Evolutionary conservation across 352 stramenopile genomes (phyloP), one percentile per base, ranked within the genome.

Genomic region (Phytophthora rubi): DNA sequence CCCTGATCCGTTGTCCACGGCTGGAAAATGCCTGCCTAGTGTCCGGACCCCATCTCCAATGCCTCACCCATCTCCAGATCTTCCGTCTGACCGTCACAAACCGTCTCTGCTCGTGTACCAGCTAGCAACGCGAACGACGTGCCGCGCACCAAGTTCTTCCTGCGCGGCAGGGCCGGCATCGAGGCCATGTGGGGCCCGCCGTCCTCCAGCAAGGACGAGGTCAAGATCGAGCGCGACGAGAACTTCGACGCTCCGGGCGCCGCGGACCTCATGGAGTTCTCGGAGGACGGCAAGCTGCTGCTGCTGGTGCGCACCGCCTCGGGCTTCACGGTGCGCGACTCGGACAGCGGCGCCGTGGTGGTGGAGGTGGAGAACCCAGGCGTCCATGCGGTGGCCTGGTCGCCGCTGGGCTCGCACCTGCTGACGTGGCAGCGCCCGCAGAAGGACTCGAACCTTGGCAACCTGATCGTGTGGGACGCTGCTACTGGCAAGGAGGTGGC

Each of bases 351-450:
- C 47, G 72, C 83, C 21, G 76, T 89, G 45, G 47, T 92, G 35
- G 51, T 85, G 45, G 74, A 93, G 32, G 85, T 94, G 51, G 58
- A 73, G 23, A 93, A 96, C 64, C 67, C 84, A 4, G 89, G 89
- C 53, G 89, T 96, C 59, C 87, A 93, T 53, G 85, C 80, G 8
- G 76, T 92, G 54, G 80, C 85, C 33, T 96, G 89, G 89, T 97
- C 89, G 45, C 89, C 91, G 15, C 78, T 94, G 1, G 86, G 83
- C 39, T 93, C 80, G 59, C 86, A 96, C 47, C 65, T 97, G 65
- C 76, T 97, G 47, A 94, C 91, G 67, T 97, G 91, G 91, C 86
- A 97, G 77, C 89, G 90, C 0, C 87, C 88, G 7, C 76, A 89
- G 60, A 94, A 95, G 70, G 86, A 93, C 39, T 77, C 77, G 37